Conservation (phyloP, 2,329 filamentous ascomycete genomes). For the Gnomoniopsis smithogilvyi region DNA sequence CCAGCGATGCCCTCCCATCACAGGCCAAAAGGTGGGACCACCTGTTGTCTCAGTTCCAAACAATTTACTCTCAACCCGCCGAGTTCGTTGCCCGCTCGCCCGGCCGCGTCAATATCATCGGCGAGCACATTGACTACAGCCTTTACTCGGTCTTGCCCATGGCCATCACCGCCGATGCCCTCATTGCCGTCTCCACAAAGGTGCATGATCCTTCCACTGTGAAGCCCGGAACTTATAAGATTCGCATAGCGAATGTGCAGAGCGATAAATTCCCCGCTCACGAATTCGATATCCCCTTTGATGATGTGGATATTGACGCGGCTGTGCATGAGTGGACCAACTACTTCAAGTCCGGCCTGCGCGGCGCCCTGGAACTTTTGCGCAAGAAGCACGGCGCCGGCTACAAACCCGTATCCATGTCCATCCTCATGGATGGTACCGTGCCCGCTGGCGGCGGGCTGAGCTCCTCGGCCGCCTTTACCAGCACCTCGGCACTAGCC, state of each 20-base stretch:
- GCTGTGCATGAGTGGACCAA: conserved; percentile 92
- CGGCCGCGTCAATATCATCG: conserved; percentile 95
- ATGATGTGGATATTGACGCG: conserved; percentile 76
- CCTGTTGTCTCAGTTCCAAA: conserved; percentile 68
- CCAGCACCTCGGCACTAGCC: conserved; percentile 84
- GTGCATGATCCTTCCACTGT: conserved; percentile 41
- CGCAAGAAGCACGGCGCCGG: conserved; percentile 58
- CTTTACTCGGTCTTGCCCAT: conserved; percentile 95
- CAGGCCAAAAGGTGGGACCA: conserved; percentile 74
- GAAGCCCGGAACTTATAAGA: conserved; percentile 53
- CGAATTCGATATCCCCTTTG: conserved; percentile 68
- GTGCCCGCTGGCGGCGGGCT: conserved; percentile 90
- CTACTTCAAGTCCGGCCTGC: conserved; percentile 92
- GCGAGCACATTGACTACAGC: conserved; percentile 98
- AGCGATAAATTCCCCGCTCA: conserved; percentile 70
- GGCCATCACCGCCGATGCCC: conserved; percentile 86
- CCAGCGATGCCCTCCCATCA: conserved; percentile 62
- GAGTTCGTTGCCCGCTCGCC: conserved; percentile 87
- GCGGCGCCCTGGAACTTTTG: conserved; percentile 76
- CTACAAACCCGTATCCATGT: conserved; percentile 73
- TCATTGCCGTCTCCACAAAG: conserved; percentile 69
- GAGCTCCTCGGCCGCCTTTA: conserved; percentile 91
- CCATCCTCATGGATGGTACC: conserved; percentile 85
- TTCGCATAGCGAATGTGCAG: conserved; percentile 79
- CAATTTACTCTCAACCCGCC: conserved; percentile 65